A percentile compares a stretch with the other conserved stretches of the same genome.
Conservation (phyloP, 2,329 filamentous ascomycete genomes). For the Mycocentrospora acerina region DNA sequence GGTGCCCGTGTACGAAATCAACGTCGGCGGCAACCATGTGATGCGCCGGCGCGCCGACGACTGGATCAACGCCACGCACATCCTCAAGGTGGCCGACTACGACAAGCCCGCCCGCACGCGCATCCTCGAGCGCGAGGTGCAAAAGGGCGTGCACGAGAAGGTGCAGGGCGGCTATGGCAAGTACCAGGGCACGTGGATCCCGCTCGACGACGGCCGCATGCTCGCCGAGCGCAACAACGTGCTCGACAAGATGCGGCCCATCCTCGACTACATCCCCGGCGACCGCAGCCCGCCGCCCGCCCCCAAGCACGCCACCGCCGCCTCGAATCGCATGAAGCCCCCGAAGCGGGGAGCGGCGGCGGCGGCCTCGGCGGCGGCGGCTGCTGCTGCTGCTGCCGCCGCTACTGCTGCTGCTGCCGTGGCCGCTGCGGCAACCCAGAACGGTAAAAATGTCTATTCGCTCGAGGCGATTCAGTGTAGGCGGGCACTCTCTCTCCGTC, state of each 20-base stretch:
- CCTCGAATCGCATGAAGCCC: slow-evolving; percentile 75
- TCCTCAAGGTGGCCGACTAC: slow-evolving; percentile 93
- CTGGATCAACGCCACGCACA: slow-evolving; percentile 99
- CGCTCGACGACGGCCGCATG: slow-evolving; percentile 74
- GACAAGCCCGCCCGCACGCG: slow-evolving; percentile 95
- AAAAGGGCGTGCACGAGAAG: slow-evolving; percentile 95
- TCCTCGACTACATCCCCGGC: slow-evolving; percentile 87
- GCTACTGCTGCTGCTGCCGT: slow-evolving; percentile 60
- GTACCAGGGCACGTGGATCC: slow-evolving; percentile 99
- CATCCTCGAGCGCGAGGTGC: slow-evolving; percentile 93
- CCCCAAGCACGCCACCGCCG: slow-evolving; percentile 77
- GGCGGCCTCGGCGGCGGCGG: slow-evolving; percentile 40
- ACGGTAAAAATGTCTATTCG: slow-evolving; percentile 26
- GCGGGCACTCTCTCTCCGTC: no score
- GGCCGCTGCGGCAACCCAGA: slow-evolving; percentile 43
- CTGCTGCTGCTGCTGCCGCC: slow-evolving; percentile 61
- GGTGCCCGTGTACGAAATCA: slow-evolving; percentile 94
- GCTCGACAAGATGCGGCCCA: slow-evolving; percentile 76
- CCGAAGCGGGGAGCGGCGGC: slow-evolving; percentile 66
- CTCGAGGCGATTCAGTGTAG: slow-evolving; percentile 33
- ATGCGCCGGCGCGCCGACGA: slow-evolving; percentile 93
- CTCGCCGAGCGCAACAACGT: slow-evolving; percentile 87
- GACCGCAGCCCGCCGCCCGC: slow-evolving; percentile 88
- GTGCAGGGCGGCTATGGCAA: slow-evolving; percentile 98
- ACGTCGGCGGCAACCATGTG: slow-evolving; percentile 85